phyloP scores from a whole-genome alignment of 805 yeast species.

The Ogataea zsoltii region DNA sequence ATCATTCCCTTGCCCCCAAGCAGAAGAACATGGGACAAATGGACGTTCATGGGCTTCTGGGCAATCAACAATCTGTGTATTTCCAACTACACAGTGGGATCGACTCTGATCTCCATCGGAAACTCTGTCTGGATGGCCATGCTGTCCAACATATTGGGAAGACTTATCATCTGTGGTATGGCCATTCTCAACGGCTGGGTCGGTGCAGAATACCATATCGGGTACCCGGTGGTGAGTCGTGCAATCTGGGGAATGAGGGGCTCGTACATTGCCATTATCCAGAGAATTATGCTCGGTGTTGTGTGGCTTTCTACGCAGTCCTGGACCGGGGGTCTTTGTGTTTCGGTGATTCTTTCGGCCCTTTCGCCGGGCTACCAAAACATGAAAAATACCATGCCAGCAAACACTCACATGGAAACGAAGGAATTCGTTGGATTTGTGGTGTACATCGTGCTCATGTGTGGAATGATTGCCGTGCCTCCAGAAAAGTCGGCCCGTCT shows the following conservation, averaged over 20 bases:
- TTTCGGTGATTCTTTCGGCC: conserved; percentile 40
- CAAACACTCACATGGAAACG: conserved; percentile 36
- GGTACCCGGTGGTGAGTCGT: conserved; percentile 46
- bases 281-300: conserved; percentile 44
- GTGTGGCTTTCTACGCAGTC: conserved; percentile 49
- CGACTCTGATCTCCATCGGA: conserved; percentile 29
- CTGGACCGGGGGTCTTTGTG: conserved; percentile 48
- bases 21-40: conserved; percentile 48
- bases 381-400: conserved; percentile 16
- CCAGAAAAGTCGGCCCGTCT: conserved; percentile 32
- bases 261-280: conserved; percentile 41
- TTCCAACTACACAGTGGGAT: conserved; percentile 23
- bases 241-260: conserved; percentile 49
- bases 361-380: conserved; percentile 39
- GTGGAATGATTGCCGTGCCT: conserved; percentile 22
- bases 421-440: conserved; percentile 46
- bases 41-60: conserved; percentile 45
- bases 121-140: conserved; percentile 37
- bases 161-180: conserved; percentile 43
- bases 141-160: conserved; percentile 45
- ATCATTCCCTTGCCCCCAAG: conserved; percentile 45
- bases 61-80: conserved; percentile 34
- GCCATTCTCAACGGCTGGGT: conserved; percentile 50
- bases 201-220: conserved; percentile 52
- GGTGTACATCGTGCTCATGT: conserved; percentile 42